A percentile compares a stretch with the other conserved stretches of the same genome.
Conservation (phyloP, 345 rosid species). For the Arabis alpina region DNA sequence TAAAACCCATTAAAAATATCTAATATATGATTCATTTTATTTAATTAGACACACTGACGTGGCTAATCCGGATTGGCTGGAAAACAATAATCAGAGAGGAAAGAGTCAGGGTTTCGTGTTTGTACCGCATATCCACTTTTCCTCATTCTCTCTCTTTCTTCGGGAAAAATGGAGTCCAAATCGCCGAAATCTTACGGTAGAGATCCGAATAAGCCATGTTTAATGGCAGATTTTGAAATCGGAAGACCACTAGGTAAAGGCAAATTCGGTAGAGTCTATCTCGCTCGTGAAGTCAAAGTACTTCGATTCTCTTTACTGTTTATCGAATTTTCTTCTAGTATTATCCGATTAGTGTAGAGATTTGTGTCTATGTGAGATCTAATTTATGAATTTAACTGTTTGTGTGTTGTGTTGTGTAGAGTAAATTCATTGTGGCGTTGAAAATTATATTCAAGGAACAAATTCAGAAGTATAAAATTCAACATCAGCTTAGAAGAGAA, state of each 20-base stretch:
- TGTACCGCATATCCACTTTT: no score
- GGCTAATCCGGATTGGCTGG: no score
- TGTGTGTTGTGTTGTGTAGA: conserved; percentile 42
- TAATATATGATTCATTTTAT: no score
- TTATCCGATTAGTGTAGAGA: not conserved
- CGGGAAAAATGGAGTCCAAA: conserved; percentile 12
- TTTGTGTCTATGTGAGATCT: no score
- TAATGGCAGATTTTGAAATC: conserved; percentile 78
- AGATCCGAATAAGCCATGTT: conserved; percentile 52
- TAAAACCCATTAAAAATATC: no score
- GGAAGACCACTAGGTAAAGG: conserved; percentile 91
- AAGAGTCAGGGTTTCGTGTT: no score
- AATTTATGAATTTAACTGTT: no score
- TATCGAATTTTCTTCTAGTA: conserved; percentile 9
- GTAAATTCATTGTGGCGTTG: conserved; percentile 78
- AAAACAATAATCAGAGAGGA: no score
- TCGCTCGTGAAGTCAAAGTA: conserved; percentile 84
- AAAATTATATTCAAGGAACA: conserved; percentile 90
- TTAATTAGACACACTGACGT: no score
- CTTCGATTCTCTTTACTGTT: not conserved
- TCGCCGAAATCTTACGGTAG: not conserved
- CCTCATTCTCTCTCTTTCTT: conserved; percentile 4
- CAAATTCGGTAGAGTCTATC: conserved; percentile 88
- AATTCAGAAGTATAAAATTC: conserved; percentile 78
- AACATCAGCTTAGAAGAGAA: conserved; percentile 84